Evolutionary conservation across 1,284 basidiomycete species (phyloP).

Genomic region (Fistulinella cinereoalba): DNA sequence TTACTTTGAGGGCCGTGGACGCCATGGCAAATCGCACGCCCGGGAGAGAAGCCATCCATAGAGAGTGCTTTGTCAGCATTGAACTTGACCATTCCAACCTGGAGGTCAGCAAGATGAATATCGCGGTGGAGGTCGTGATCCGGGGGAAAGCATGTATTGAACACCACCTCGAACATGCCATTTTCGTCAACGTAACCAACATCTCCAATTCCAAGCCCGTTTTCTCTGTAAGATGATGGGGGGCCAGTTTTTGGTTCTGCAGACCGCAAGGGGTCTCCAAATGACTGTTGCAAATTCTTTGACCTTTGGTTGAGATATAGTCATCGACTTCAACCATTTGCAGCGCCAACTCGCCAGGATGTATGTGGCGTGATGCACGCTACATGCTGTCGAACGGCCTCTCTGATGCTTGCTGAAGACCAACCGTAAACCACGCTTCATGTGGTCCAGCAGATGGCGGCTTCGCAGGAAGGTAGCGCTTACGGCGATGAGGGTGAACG

Average conservation of each 20-base stretch:
- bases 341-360: too few species aligned
- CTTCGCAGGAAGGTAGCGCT: too few species aligned
- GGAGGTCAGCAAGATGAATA: not conserved
- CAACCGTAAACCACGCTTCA: too few species aligned
- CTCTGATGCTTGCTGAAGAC: too few species aligned
- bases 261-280: slow-evolving; percentile 6
- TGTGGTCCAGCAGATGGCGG: too few species aligned
- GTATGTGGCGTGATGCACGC: too few species aligned
- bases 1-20: not conserved
- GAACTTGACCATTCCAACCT: not conserved
- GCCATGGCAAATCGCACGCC: not conserved
- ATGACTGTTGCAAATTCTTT: not conserved
- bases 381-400: too few species aligned
- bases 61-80: not conserved
- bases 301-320: too few species aligned
- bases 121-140: not conserved
- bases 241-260: not conserved
- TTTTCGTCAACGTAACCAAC: slow-evolving; percentile 3
- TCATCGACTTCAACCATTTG: too few species aligned
- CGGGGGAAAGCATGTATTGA: not conserved
- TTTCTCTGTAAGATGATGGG: not conserved
- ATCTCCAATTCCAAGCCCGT: slow-evolving; percentile 3
- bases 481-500: too few species aligned
- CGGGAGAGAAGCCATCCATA: not conserved
- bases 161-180: slow-evolving; percentile 1